Conservation (phyloP, 805 yeast species). For the Wickerhamiella slavikovae region DNA sequence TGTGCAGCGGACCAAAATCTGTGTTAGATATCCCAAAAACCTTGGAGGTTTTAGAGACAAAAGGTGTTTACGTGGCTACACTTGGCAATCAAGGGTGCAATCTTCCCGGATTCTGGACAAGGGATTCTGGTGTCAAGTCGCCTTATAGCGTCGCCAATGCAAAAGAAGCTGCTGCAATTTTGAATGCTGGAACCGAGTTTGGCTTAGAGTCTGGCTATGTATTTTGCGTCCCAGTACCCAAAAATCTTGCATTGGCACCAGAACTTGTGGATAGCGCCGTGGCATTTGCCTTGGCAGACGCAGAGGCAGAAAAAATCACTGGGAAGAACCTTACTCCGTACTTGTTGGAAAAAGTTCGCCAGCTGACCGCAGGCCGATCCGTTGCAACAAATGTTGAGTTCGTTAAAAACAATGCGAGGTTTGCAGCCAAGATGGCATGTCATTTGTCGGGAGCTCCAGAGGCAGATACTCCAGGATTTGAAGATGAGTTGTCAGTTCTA, state of each 20-base stretch:
- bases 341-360: constrained; percentile 41
- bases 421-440: constrained; percentile 48
- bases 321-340: constrained; percentile 76
- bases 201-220: constrained; percentile 44
- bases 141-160: constrained; percentile 42
- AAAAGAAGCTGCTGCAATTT: constrained; percentile 39
- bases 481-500: too few relatives aligned
- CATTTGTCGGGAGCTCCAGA: constrained; percentile 22
- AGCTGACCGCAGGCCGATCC: constrained; percentile 47
- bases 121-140: constrained; percentile 52
- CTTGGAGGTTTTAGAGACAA: constrained; percentile 72
- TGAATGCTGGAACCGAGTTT: constrained; percentile 28
- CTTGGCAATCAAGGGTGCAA: constrained; percentile 29
- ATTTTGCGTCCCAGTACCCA: constrained; percentile 71
- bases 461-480: too few relatives aligned
- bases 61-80: constrained; percentile 74
- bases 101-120: constrained; percentile 66
- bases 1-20: constrained; percentile 80
- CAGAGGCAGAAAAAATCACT: constrained; percentile 27
- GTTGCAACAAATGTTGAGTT: constrained; percentile 52
- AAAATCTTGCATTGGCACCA: constrained; percentile 34
- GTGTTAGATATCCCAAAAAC: constrained; percentile 65
- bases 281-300: constrained; percentile 34
- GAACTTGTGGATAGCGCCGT: constrained; percentile 34
- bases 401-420: constrained; percentile 53